A percentile compares a stretch with the other conserved stretches of the same genome.
phyloP scores from a whole-genome alignment of 192 early-diverging fungal genomes.

The Coemansia sp. region DNA sequence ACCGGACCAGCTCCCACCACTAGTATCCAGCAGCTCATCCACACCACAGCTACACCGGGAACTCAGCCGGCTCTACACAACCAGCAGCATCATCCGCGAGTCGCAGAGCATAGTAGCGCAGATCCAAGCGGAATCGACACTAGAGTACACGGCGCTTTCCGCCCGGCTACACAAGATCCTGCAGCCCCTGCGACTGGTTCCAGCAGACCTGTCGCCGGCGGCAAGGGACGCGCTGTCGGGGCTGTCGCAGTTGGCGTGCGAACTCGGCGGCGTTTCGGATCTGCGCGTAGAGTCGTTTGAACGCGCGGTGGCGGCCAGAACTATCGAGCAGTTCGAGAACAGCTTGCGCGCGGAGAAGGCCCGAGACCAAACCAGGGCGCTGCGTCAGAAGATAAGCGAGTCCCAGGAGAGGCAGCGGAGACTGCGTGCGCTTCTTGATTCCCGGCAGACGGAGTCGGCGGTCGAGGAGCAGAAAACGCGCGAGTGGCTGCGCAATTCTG shows the following conservation, averaged over 20 bases:
- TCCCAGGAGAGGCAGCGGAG: slow-evolving; percentile 28
- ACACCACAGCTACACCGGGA: slow-evolving; percentile 14
- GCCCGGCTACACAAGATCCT: slow-evolving; percentile 16
- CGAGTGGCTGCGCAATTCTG: slow-evolving; percentile 50
- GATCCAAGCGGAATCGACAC: slow-evolving; percentile 27
- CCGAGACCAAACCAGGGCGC: not conserved
- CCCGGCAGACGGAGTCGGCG: slow-evolving; percentile 9
- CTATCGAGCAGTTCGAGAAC: slow-evolving; percentile 21
- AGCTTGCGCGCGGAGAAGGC: slow-evolving; percentile 5
- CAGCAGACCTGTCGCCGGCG: slow-evolving; percentile 8
- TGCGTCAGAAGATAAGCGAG: slow-evolving; percentile 6
- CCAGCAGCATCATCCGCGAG: slow-evolving; percentile 5
- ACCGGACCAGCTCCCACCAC: slow-evolving; percentile 22
- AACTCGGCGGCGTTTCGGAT: slow-evolving; percentile 14
- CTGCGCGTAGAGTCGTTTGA: slow-evolving; percentile 41
- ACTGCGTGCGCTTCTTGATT: slow-evolving; percentile 22
- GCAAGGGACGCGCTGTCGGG: slow-evolving; percentile 27
- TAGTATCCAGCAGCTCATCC: not conserved
- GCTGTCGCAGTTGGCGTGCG: slow-evolving; percentile 18
- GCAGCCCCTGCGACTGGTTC: slow-evolving; percentile 16
- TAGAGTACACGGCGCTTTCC: slow-evolving; percentile 31
- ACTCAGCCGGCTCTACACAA: slow-evolving; percentile 18
- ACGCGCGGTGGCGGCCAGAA: slow-evolving; percentile 19
- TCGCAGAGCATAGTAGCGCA: slow-evolving; percentile 5
- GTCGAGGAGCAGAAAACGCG: slow-evolving; percentile 50